Base-by-base conservation (phyloP, 805 yeast species). In the Kuraishia hungarica region DNA sequence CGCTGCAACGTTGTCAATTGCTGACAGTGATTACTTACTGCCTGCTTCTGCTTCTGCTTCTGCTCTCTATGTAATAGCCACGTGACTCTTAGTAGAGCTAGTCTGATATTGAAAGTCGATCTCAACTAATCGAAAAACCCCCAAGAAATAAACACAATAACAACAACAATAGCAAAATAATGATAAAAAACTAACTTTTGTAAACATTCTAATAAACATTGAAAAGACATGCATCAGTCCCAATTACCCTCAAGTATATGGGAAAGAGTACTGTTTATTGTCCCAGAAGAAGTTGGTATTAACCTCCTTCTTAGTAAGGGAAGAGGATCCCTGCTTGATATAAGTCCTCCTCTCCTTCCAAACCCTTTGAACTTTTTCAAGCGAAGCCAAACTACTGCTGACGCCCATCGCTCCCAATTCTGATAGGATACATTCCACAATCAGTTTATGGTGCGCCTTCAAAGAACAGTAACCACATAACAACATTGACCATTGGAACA, bases 311-410 rank as follows among this genome's bases (percentile, higher is more conserved):
- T 13, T 47, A 13, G 5, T 22, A 5, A 22, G 22, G 21, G 24
- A 22, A 5, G 24, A 22, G 8, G 22, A 6, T 20, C 49, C 21
- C 22, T 21, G 19, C 22, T 13, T 20, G 19, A 47, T 22, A 11
- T 22, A 21, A 5, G 24, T 47, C 35, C 68, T 54, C 46, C 68
- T 46, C 20, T 57, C 60, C 13, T 59, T 56, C 49, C 49, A 47
- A 20, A 47, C 22, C 24, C 22, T 20, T 22, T 47, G 49, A 5
- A 47, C 49, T n/a, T 47, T 47, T 11, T 22, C 24, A 2, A 47
- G 49, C 13, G 49, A 47, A 4, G 24, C 24, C 15, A 20, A 11
- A 20, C 24, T 21, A 15, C 49, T 47, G 24, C 49, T 47, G 49
- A 47, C 49, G 15, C 49, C 49, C 49, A 47, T 47, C 13, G 22